Evolutionary conservation across 345 rosid genomes (phyloP), one percentile per base, ranked within the genome.

Genomic region (Pugionium dolabratum): DNA sequence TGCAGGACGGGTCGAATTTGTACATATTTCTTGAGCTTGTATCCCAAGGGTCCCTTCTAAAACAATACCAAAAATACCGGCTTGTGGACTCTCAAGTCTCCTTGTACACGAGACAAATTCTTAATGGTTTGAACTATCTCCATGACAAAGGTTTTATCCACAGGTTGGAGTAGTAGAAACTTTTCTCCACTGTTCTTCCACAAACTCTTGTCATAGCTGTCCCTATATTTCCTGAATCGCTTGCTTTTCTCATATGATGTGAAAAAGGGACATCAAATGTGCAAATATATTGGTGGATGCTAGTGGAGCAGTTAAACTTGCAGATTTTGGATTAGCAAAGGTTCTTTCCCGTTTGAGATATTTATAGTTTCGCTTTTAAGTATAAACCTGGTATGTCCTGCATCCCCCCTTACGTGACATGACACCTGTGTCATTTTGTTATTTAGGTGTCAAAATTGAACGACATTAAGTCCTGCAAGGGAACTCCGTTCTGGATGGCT

Each of bases 301-400:
- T 2, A 83, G 31, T 78, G 98, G 97, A 59, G 85, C 77, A 0
- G 95, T 93, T 29, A 93, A 90, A 78, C 96, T 93, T 74, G 94
- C 97, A 47, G 98, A 93, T 78, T 93, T 90, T 79, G 98, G 98
- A 49, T 79, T 93, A 80, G 98, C 98, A 36, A 88, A 93, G 98
- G 98, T 89, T 34, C 64, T 50, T 49, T 76, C 57, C 41, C 47
- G 32, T 45, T 41, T 39, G 34, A 5, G 40, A 44, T 44, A 54
- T 50, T 59, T 26, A 27, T 43, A 31, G n/a, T 26, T 36, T 61
- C 27, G 9, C 35, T 33, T 55, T 0, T 27, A 6, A 43, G 6
- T 62, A n/a, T 4, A 62, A 58, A 42, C 39, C 41, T 37, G 10
- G 8, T 59, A 59, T 26, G 2, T 49, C 1, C 18, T 47, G 48